Evolutionary conservation across 2,329 filamentous ascomycete genomes (phyloP), one percentile per base, ranked within the genome.

Genomic region (Cadophora gregata): DNA sequence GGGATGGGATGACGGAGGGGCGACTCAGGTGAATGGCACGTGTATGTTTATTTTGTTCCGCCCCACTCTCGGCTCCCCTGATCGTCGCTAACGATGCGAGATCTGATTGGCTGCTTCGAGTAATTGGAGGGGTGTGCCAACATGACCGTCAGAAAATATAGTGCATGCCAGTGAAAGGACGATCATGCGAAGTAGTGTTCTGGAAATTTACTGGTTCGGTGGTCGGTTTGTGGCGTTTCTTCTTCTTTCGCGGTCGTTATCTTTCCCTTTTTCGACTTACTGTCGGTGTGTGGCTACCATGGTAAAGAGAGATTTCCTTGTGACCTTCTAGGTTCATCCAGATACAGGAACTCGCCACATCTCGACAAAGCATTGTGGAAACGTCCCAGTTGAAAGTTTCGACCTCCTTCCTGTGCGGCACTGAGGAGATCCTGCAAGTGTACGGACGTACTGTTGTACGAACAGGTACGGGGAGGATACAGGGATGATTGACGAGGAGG

Each of bases 61-160:
- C 25, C n/a, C 14, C 9, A 29, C 21, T 45, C 38, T 45, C 33
- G 33, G 24, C 36, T 59, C 56, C 24, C 36, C 27, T 59, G 56
- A 59, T 59, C 36, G 36, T 59, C 56, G 56, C 56, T 59, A 25
- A 24, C 21, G 33, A 45, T 12, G 21, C 36, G 56, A 59, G 24
- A 29, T 59, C 38, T 59, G 56, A n/a, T 59, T 59, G 36, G 56
- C 25, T 58, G 25, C 19, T 36, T 36, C 51, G 51, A 56, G 31
- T 42, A 36, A 58, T 38, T 36, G 29, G 51, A 56, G 51, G 19
- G 53, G 21, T 38, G 12, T 29, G 48, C 12, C 31, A 21, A 4
- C 42, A 45, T 19, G 19, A 2, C 19, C 9, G 42, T n/a, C 19
- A 45, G 21, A 19, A 21, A 45, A 21, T 9, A 45, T n/a, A 45